Evolutionary conservation across 768 basidiomycete genomes (phyloP).

Genomic region (Serendipita vermifera): DNA sequence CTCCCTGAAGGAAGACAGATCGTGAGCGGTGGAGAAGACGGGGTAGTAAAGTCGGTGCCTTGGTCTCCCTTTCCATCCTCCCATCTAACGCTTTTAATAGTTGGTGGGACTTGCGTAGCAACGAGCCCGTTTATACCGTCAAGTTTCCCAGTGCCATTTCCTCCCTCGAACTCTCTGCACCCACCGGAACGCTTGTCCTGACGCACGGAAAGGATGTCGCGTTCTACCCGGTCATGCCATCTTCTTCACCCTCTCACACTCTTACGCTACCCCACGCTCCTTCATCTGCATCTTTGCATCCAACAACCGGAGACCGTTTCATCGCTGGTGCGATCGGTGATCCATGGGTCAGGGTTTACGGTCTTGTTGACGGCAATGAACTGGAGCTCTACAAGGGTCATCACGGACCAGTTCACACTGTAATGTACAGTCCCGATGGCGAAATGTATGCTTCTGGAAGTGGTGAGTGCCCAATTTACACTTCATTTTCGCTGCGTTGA

Average conservation of each 20-base stretch:
- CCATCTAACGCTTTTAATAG: slow-evolving; percentile 28
- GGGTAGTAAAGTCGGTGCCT: slow-evolving; percentile 60
- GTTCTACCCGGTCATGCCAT: slow-evolving; percentile 69
- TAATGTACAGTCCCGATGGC: slow-evolving; percentile 89
- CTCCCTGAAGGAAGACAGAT: slow-evolving; percentile 68
- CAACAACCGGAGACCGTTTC: slow-evolving; percentile 75
- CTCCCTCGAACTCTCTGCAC: slow-evolving; percentile 83
- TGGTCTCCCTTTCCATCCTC: background rate
- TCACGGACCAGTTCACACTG: slow-evolving; percentile 92
- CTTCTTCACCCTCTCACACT: slow-evolving; percentile 53
- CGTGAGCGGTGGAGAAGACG: slow-evolving; percentile 87
- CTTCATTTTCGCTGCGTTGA: slow-evolving; percentile 10
- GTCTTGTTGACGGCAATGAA: slow-evolving; percentile 72
- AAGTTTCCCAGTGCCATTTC: slow-evolving; percentile 70
- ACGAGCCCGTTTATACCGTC: slow-evolving; percentile 54
- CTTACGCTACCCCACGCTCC: slow-evolving; percentile 73
- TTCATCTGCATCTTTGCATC: slow-evolving; percentile 92
- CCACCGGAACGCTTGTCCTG: slow-evolving; percentile 71
- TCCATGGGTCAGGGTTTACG: slow-evolving; percentile 94
- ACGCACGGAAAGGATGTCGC: slow-evolving; percentile 87
- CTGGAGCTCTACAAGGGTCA: slow-evolving; percentile 88
- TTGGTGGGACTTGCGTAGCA: slow-evolving; percentile 93
- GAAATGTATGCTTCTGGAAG: slow-evolving; percentile 96
- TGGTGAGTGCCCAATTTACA: slow-evolving; percentile 45
- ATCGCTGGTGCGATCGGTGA: slow-evolving; percentile 82